Evolutionary conservation across 805 yeast species (phyloP).

Genomic region (Saccharomycopsis fibuligera): DNA sequence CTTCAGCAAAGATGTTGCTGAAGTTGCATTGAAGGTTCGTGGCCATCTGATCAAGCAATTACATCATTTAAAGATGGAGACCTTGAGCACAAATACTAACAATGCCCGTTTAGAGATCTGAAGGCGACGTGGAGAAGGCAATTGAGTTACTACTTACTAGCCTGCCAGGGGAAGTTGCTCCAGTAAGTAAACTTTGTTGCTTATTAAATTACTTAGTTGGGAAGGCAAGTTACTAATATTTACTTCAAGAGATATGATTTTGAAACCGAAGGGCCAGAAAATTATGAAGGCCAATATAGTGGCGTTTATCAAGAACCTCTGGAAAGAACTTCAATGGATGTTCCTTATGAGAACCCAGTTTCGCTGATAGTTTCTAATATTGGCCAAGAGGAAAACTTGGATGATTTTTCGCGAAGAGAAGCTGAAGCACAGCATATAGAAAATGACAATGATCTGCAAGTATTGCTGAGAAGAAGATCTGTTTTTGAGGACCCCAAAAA

Average conservation of each 20-base stretch:
- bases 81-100: not conserved
- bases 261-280: not conserved
- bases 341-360: too few relatives aligned
- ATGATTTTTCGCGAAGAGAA: not conserved
- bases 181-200: not conserved
- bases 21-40: conserved; percentile 5
- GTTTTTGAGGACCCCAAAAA: conserved; percentile 2
- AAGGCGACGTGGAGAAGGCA: conserved; percentile 4
- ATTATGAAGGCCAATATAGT: not conserved
- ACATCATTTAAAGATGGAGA: not conserved
- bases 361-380: too few relatives aligned
- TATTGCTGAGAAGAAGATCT: not conserved
- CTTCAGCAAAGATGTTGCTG: conserved; percentile 6
- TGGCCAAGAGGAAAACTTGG: not conserved
- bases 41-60: not conserved
- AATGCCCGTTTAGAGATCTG: not conserved
- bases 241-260: not conserved
- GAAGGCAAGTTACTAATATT: not conserved
- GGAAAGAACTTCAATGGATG: too few relatives aligned
- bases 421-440: not conserved
- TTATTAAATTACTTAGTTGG: not conserved
- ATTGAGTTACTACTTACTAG: conserved; percentile 1
- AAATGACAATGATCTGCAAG: not conserved
- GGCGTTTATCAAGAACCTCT: too few relatives aligned
- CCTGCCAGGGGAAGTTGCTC: not conserved